Percentiles rank a stretch among this genome's conserved stretches.
Evolutionary conservation across 2,329 filamentous ascomycete genomes (phyloP).

Genomic region (Colletotrichum tropicale): DNA sequence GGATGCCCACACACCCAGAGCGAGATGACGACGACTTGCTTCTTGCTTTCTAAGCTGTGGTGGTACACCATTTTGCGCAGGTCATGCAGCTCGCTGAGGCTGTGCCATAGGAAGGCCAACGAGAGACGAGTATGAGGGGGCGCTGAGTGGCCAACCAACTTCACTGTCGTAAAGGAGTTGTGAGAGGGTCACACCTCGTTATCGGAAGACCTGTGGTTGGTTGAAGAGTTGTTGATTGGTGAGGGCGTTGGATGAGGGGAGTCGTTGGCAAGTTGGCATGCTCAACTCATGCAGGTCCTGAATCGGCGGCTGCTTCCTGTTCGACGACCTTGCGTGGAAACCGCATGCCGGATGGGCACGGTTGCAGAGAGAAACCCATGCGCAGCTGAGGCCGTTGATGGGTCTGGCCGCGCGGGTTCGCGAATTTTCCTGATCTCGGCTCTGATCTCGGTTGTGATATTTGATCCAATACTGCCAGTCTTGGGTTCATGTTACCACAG

Average conservation of each 20-base stretch:
- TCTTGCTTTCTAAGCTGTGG: not conserved
- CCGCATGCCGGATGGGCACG: not conserved
- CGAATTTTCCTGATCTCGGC: not conserved
- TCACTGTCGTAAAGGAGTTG: not conserved
- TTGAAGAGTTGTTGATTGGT: not conserved
- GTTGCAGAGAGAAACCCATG: not conserved
- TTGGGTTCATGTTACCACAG: not conserved
- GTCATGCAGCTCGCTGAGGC: not conserved
- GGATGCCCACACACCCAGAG: not conserved
- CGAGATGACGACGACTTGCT: constrained; percentile 5
- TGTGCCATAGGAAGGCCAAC: not conserved
- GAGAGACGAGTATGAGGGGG: not conserved
- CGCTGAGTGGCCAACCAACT: not conserved
- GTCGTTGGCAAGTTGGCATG: not conserved
- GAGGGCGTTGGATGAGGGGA: not conserved
- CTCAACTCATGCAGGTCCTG: not conserved
- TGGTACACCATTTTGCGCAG: not conserved
- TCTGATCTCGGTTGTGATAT: not conserved
- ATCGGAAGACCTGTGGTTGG: not conserved
- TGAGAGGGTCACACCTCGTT: not conserved
- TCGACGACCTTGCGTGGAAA: not conserved
- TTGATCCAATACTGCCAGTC: not conserved
- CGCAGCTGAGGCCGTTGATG: not conserved
- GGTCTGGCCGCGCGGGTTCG: not conserved
- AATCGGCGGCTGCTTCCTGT: not conserved